Evolutionary conservation across 2,329 filamentous ascomycete species (phyloP).

Genomic region (Colletotrichum cuscutae): DNA sequence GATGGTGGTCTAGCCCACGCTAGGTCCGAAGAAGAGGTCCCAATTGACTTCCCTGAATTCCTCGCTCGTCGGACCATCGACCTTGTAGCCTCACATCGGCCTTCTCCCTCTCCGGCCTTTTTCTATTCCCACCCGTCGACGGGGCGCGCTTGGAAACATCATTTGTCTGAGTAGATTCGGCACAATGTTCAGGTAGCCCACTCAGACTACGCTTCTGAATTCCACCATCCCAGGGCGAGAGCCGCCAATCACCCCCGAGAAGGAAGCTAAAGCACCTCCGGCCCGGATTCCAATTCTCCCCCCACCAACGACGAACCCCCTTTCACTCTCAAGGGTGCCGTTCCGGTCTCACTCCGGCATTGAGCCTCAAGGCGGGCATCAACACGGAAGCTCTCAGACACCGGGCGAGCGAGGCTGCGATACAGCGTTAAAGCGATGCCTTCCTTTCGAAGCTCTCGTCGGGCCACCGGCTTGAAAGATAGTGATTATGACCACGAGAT

Average conservation of each 20-base stretch:
- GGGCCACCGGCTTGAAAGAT: conserved; percentile 64
- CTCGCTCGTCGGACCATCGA: neutral
- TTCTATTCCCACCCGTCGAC: neutral
- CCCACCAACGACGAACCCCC: conserved; percentile 33
- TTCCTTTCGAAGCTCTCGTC: conserved; percentile 59
- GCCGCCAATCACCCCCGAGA: neutral
- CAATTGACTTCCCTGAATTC: conserved; percentile 18
- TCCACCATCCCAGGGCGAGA: conserved; percentile 5
- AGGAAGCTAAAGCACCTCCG: neutral
- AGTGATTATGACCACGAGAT: conserved; percentile 79
- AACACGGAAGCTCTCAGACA: neutral
- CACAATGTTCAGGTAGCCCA: conserved; percentile 8
- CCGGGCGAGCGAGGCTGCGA: conserved; percentile 10
- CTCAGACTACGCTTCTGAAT: neutral
- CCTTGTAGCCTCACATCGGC: neutral
- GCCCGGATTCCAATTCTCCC: conserved; percentile 16
- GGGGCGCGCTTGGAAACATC: neutral
- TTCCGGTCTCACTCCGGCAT: neutral
- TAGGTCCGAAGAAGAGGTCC: conserved; percentile 20
- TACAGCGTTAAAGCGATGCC: conserved; percentile 47
- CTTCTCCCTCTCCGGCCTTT: neutral
- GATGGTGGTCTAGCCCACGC: conserved; percentile 23
- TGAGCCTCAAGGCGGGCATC: neutral
- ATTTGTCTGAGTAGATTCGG: neutral
- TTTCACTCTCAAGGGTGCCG: neutral